Conservation (phyloP, 2,329 filamentous ascomycete species). For the Verticillium klebahnii region DNA sequence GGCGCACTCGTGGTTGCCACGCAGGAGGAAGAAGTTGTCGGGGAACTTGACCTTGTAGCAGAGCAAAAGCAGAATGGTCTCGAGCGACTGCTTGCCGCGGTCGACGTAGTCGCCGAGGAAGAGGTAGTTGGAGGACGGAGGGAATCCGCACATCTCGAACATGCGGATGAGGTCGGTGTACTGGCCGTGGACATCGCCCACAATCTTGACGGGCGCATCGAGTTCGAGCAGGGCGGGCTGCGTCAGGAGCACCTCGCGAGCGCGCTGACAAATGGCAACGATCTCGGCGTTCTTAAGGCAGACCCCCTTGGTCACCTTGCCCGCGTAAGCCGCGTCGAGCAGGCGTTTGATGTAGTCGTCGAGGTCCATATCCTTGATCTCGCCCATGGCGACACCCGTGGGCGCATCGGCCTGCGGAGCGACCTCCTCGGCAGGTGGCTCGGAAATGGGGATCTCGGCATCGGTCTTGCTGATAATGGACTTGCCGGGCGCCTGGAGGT, state of each 20-base stretch:
- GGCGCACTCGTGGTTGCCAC: constrained; percentile 95
- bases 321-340: constrained; percentile 89
- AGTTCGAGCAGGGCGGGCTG: constrained; percentile 91
- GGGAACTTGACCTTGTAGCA: constrained; percentile 98
- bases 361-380: constrained; percentile 87
- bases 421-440: constrained; percentile 35
- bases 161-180: constrained; percentile 94
- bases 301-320: constrained; percentile 96
- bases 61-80: constrained; percentile 86
- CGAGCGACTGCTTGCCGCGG: constrained; percentile 89
- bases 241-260: constrained; percentile 81
- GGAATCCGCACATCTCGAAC: constrained; percentile 98
- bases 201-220: constrained; percentile 93
- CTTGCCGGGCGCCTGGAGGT: constrained; percentile 69
- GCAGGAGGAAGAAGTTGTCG: constrained; percentile 93
- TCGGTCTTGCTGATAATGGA: constrained; percentile 85
- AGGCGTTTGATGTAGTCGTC: constrained; percentile 97
- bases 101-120: constrained; percentile 97
- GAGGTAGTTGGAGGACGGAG: constrained; percentile 84
- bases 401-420: constrained; percentile 41
- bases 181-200: constrained; percentile 94
- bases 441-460: constrained; percentile 60
- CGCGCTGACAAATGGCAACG: constrained; percentile 83
- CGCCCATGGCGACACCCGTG: constrained; percentile 72
- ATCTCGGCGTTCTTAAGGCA: constrained; percentile 98